These are phyloP conservation scores for Penicillium aurantiogriseum DNA, from an alignment of 2,329 filamentous ascomycete genomes.

Conservation along the genomic window DNA sequence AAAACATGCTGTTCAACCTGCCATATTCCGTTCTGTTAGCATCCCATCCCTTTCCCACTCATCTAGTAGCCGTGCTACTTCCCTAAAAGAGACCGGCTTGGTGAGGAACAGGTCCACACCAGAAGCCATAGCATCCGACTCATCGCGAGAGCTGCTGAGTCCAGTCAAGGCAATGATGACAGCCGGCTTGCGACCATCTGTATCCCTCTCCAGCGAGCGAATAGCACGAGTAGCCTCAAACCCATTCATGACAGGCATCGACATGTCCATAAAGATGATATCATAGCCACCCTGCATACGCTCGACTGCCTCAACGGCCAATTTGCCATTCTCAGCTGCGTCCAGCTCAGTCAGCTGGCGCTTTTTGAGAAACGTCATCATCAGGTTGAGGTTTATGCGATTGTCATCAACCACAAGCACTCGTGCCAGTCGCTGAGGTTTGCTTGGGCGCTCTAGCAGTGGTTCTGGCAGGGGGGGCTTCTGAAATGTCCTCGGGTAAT, in stretches of 20 bases:
- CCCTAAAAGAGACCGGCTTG: slow-evolving; percentile 48
- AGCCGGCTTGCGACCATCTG: slow-evolving; percentile 30
- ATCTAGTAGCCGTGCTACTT: slow-evolving; percentile 41
- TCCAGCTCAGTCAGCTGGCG: slow-evolving; percentile 35
- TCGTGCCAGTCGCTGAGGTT: slow-evolving; percentile 19
- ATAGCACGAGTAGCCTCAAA: slow-evolving; percentile 50
- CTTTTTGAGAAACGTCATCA: slow-evolving; percentile 46
- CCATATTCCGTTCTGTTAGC: slow-evolving; percentile 11
- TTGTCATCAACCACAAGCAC: slow-evolving; percentile 50
- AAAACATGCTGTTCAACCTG: background rate
- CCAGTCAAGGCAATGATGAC: slow-evolving; percentile 49
- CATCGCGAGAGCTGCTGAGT: slow-evolving; percentile 44
- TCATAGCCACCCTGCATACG: slow-evolving; percentile 37
- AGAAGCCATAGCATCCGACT: slow-evolving; percentile 43
- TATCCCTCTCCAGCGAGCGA: slow-evolving; percentile 41
- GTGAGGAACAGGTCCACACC: slow-evolving; percentile 50
- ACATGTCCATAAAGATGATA: slow-evolving; percentile 51
- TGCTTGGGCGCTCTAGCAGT: slow-evolving; percentile 10
- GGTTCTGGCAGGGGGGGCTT: slow-evolving; percentile 17
- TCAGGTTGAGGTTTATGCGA: slow-evolving; percentile 45
- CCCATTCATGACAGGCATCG: slow-evolving; percentile 51
- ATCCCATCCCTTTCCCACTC: slow-evolving; percentile 32
- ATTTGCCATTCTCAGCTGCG: slow-evolving; percentile 44
- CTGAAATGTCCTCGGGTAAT: slow-evolving; percentile 10
- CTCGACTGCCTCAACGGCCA: slow-evolving; percentile 44